Evolutionary conservation across 345 rosid genomes (phyloP), one percentile per base, ranked within the genome.

Genomic region (Eucalyptus camaldulensis): DNA sequence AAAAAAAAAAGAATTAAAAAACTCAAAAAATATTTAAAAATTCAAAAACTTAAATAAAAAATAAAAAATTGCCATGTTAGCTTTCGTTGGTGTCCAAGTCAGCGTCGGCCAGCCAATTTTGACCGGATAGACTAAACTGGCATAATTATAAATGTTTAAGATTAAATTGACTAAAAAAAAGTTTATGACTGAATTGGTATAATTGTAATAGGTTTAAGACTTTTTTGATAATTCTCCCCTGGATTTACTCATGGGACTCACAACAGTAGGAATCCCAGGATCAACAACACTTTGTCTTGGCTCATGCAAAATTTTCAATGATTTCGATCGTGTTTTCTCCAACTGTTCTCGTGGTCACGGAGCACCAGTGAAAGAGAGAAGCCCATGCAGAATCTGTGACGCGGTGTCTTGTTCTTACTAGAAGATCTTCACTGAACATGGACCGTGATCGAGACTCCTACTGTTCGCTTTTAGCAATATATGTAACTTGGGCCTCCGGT

Each of bases 241-340:
- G 2, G 90, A 92, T 47, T 95, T 88, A 62, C 91, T 92, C 27
- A 93, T 93, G 95, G 95, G 94, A 6, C 91, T 95, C 56, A 93
- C 93, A n/a, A 88, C 92, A 1, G 95, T 95, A 11, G 96, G 95
- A 33, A 93, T 94, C 86, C 95, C 92, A 90, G 95, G 90, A 4
- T 21, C 94, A 10, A 92, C 94, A 95, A 87, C 92, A 3, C 76
- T 94, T 31, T 89, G 89, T 6, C 86, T 40, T 44, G 19, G 27
- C 25, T 16, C 45, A 16, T 80, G 27, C 12, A 25, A 25, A 62
- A 25, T 80, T 80, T 33, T 17, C 69, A 2, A 29, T 29, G 31
- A 62, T 62, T 29, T 6, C 33, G 16, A 62, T 62, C 16, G 69
- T 13, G 5, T 80, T 80, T 80, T 19, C 44, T 33, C 86, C n/a